Percentiles rank a stretch among this genome's conserved stretches.
phyloP scores from a whole-genome alignment of 371 early-diverging fungal genomes.

The Mucor circinelloides region DNA sequence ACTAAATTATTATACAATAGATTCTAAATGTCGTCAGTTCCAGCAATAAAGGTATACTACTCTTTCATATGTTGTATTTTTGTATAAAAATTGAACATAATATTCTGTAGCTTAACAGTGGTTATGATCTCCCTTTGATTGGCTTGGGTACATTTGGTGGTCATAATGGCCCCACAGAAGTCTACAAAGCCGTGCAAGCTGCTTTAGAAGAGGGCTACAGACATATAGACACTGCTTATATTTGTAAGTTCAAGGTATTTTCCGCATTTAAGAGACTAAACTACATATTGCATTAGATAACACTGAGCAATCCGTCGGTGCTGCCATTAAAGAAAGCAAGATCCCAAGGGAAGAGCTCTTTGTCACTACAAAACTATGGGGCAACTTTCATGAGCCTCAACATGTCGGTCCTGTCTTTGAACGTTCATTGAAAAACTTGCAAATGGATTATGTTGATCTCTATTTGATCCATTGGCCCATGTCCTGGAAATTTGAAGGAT shows the following conservation, averaged over 20 bases:
- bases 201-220: slow-evolving; percentile 43
- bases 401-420: slow-evolving; percentile 52
- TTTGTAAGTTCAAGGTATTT: slow-evolving; percentile 26
- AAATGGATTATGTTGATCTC: slow-evolving; percentile 85
- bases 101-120: slow-evolving; percentile 28
- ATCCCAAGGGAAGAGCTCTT: slow-evolving; percentile 78
- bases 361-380: slow-evolving; percentile 91
- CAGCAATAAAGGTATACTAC: no score
- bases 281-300: slow-evolving; percentile 17
- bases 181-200: slow-evolving; percentile 38
- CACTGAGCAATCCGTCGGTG: slow-evolving; percentile 79
- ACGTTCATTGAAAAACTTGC: slow-evolving; percentile 70
- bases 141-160: slow-evolving; percentile 53
- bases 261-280: neutral
- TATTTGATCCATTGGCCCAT: slow-evolving; percentile 74
- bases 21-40: no score
- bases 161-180: slow-evolving; percentile 31
- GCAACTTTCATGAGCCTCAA: slow-evolving; percentile 61
- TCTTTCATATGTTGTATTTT: no score
- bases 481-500: slow-evolving; percentile 38
- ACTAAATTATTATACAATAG: no score
- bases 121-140: slow-evolving; percentile 38
- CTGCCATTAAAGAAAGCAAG: slow-evolving; percentile 58
- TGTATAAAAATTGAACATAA: no score
- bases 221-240: slow-evolving; percentile 50